A percentile compares a stretch with the other conserved stretches of the same genome.
phyloP scores from a whole-genome alignment of 2,329 filamentous ascomycete species.

The Fusarium foetens region DNA sequence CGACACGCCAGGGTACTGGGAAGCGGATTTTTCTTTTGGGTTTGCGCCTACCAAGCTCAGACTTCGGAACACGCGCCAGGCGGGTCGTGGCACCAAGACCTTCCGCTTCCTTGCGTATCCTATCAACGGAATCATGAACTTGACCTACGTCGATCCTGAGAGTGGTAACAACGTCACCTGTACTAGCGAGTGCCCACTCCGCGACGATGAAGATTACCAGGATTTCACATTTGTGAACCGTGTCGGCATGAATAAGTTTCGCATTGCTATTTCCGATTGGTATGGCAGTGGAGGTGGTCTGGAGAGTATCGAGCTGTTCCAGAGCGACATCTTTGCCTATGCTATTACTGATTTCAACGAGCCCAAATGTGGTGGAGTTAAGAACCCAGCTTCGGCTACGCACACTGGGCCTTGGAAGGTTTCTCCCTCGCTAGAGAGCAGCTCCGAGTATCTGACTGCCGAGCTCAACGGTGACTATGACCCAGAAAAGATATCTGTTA shows the following conservation, averaged over 20 bases:
- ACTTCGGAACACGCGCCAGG: constrained; percentile 85
- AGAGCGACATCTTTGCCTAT: constrained; percentile 86
- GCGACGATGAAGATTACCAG: constrained; percentile 76
- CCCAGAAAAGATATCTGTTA: constrained; percentile 72
- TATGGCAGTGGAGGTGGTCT: constrained; percentile 88
- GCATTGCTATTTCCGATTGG: constrained; percentile 86
- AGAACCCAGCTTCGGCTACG: constrained; percentile 71
- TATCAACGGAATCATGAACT: constrained; percentile 92
- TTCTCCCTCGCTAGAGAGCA: constrained; percentile 74
- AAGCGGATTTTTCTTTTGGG: constrained; percentile 81
- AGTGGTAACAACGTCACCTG: constrained; percentile 77
- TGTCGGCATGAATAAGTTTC: constrained; percentile 88
- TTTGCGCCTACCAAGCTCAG: constrained; percentile 89
- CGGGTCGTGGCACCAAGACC: constrained; percentile 86
- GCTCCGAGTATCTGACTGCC: constrained; percentile 80
- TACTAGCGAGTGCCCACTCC: constrained; percentile 86
- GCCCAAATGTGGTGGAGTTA: constrained; percentile 76
- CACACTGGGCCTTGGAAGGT: constrained; percentile 78
- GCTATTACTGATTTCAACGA: constrained; percentile 91
- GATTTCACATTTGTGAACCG: constrained; percentile 92
- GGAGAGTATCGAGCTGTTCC: constrained; percentile 85
- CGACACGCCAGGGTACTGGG: constrained; percentile 81
- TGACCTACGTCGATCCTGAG: constrained; percentile 84
- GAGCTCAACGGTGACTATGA: constrained; percentile 66
- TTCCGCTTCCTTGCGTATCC: constrained; percentile 89